Evolutionary conservation across 495 filamentous ascomycete genomes (phyloP), one percentile per base, ranked within the genome.

Genomic region (Pseudevernia furfuracea): DNA sequence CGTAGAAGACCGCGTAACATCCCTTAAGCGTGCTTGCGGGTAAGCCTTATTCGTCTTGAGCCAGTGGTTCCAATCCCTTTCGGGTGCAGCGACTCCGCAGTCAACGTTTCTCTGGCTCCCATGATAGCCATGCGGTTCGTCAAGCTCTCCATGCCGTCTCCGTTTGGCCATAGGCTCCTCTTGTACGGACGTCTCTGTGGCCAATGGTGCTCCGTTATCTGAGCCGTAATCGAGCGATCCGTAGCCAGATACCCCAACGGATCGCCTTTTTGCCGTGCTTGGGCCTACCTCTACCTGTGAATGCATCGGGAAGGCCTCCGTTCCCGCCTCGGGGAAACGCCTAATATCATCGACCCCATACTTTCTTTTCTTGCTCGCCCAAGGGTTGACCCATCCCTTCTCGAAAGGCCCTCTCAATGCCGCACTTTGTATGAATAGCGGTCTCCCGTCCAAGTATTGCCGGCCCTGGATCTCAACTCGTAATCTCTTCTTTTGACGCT

Each of bases 331-430:
- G 14, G 41, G 23, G 30, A 28, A 55, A n/a, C 36, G 62, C 25
- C 23, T 30, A 17, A 21, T 52, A 11, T 52, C 39, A 37, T 38
- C 14, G 28, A n/a, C 39, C 38, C 63, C 49, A 49, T 37, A 52
- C n/a, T 52, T 65, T 12, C 36, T 32, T 57, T 58, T 73, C 58
- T 58, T 77, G 6, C 28, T 34, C 21, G 15, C 76, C 87, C 85
- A 89, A 0, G 87, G 87, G 67, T 90, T 90, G 32, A 67, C 65
- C 87, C 87, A 90, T 36, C 77, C 80, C 1, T 77, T 71, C 21
- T 84, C 80, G 58, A 90, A 87, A 1, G 87, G 87, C 0, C 87
- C 88, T 28, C 74, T 78, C 23, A 90, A 73, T 14, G 78, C 77
- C 17, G 87, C 84, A 8, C 86, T 88, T 4, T 85, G 71, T 23